A percentile compares a stretch with the other conserved stretches of the same genome.
phyloP scores from a whole-genome alignment of 148 eudicot species.

The Mesembryanthemum crystallinum region DNA sequence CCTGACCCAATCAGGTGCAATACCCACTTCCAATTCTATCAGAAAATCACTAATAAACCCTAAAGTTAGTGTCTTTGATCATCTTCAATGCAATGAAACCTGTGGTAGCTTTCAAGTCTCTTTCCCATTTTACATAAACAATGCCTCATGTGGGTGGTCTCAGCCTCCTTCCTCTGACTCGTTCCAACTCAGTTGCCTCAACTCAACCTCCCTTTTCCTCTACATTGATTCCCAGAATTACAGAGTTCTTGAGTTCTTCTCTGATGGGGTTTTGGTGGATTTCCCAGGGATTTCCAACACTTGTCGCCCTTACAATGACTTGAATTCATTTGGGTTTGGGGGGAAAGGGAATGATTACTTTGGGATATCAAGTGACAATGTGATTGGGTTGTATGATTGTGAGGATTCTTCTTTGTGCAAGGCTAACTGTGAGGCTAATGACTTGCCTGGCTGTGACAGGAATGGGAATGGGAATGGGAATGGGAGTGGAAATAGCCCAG shows the following conservation, averaged over 20 bases:
- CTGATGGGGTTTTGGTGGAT: constrained; percentile 66
- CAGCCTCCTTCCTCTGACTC: constrained; percentile 20
- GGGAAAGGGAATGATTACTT: constrained; percentile 49
- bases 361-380: constrained; percentile 66
- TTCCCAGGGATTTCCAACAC: constrained; percentile 47
- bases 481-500: constrained; percentile 25
- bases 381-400: constrained; percentile 71
- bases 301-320: constrained; percentile 54
- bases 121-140: constrained; percentile 62
- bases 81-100: constrained; percentile 39
- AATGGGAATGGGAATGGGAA: constrained; percentile 17
- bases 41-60: constrained; percentile 6
- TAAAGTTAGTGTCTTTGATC: constrained; percentile 10
- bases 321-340: constrained; percentile 53
- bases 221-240: constrained; percentile 45
- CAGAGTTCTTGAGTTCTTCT: constrained; percentile 57
- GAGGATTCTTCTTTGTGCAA: constrained; percentile 78
- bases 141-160: constrained; percentile 35
- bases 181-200: constrained; percentile 55
- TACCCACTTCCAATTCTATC: constrained; percentile 21
- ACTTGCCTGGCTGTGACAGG: constrained; percentile 40
- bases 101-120: constrained; percentile 54
- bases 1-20: constrained; percentile 19
- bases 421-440: constrained; percentile 46
- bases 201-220: constrained; percentile 51